These are phyloP conservation scores for Gnetum montanum DNA, from an alignment of 75 land plant genomes.

Conservation along the genomic window DNA sequence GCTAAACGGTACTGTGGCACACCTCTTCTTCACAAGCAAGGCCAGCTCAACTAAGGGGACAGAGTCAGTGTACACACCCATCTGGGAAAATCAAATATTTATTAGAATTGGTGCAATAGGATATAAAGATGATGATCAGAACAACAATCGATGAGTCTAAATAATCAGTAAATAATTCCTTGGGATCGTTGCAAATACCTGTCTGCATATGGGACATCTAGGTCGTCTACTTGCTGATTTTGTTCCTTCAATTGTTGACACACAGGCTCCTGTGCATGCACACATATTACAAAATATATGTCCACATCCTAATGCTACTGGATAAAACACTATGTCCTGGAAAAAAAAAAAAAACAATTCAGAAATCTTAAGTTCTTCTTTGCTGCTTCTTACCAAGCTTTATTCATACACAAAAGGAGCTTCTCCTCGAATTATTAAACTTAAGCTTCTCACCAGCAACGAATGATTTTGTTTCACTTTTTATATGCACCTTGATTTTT, in stretches of 20 bases:
- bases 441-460: background rate
- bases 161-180: background rate
- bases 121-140: background rate
- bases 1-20: no score
- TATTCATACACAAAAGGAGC: background rate
- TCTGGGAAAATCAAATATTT: conserved; percentile 19
- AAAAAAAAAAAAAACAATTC: background rate
- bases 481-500: background rate
- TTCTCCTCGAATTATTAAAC: background rate
- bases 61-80: conserved; percentile 55
- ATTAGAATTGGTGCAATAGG: background rate
- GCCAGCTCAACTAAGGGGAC: conserved; percentile 55
- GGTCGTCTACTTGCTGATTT: conserved; percentile 42
- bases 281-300: conserved; percentile 79
- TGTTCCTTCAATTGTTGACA: conserved; percentile 42
- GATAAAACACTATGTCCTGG: conserved; percentile 58
- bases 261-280: conserved; percentile 61
- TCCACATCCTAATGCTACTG: conserved; percentile 65
- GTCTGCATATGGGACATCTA: conserved; percentile 76
- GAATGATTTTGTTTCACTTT: background rate
- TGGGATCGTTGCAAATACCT: conserved; percentile 19
- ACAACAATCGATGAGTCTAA: background rate
- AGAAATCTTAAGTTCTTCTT: background rate
- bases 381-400: background rate
- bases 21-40: conserved; percentile 54